phyloP scores from a whole-genome alignment of 139 green algal species.

The Tetradesmus obliquus region DNA sequence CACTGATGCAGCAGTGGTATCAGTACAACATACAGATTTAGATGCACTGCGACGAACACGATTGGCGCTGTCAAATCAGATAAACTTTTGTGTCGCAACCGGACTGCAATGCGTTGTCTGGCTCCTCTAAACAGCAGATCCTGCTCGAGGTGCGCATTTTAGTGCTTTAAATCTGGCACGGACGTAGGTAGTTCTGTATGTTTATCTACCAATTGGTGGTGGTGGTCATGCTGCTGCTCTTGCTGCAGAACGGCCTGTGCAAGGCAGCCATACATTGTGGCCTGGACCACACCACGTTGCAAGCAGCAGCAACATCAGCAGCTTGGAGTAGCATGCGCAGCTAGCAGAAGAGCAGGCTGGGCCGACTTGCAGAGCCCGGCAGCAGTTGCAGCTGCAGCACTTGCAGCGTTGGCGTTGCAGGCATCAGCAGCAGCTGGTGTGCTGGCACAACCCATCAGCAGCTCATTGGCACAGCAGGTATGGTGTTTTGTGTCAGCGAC shows the following conservation, averaged over 20 bases:
- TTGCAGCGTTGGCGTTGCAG: slow-evolving; percentile 2
- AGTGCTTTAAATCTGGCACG: too few relatives aligned
- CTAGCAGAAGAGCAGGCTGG: neutral
- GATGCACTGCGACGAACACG: neutral
- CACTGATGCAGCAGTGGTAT: neutral
- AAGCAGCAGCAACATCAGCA: neutral
- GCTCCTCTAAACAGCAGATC: neutral
- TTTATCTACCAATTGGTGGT: neutral
- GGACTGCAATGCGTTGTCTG: neutral
- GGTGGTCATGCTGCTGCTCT: neutral
- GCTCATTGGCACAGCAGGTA: neutral
- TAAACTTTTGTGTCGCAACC: neutral
- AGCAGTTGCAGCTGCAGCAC: neutral
- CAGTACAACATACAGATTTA: neutral
- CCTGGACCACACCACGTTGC: neutral
- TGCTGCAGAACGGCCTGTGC: neutral
- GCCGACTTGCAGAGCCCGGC: neutral
- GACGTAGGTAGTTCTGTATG: too few relatives aligned
- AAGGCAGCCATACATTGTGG: neutral
- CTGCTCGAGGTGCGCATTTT: neutral
- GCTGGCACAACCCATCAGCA: neutral
- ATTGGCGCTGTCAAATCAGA: neutral
- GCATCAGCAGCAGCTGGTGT: neutral
- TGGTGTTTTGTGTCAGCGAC: neutral
- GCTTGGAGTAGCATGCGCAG: neutral